Percentiles rank a stretch among this genome's conserved stretches.
Evolutionary conservation across 257 asterid genomes (phyloP).

Genomic region (Osmanthus fragrans): DNA sequence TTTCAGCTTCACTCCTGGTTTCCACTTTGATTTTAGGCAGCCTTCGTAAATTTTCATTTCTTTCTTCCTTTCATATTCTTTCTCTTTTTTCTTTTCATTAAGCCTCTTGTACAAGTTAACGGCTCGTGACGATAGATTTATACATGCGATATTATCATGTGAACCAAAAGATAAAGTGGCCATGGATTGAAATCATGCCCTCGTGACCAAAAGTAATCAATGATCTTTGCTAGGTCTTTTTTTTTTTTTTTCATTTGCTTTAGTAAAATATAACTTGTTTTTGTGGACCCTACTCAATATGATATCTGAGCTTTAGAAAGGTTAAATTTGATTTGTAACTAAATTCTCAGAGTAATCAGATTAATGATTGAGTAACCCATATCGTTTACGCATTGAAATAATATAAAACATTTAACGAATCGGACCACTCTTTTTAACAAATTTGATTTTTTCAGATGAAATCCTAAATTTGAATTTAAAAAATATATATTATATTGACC

Average conservation of each 20-base stretch:
- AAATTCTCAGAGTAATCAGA: too few relatives aligned
- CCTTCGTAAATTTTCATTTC: not conserved
- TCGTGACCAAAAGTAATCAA: slow-evolving; percentile 27
- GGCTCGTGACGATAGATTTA: slow-evolving; percentile 12
- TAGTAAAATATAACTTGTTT: too few relatives aligned
- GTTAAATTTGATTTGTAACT: too few relatives aligned
- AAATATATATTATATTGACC: too few relatives aligned
- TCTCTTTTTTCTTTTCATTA: slow-evolving; percentile 9
- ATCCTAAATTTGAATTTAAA: too few relatives aligned
- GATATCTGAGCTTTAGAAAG: too few relatives aligned
- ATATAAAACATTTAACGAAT: too few relatives aligned
- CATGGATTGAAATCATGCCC: slow-evolving; percentile 10
- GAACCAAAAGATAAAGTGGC: slow-evolving; percentile 12
- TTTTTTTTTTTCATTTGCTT: not conserved
- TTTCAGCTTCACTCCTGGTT: slow-evolving; percentile 5
- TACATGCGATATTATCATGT: slow-evolving; percentile 24
- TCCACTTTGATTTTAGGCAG: not conserved
- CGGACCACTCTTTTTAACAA: too few relatives aligned
- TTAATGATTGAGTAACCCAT: too few relatives aligned
- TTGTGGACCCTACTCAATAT: not conserved
- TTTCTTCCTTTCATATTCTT: slow-evolving; percentile 12
- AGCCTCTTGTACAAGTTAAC: slow-evolving; percentile 27
- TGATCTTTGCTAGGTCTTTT: not conserved
- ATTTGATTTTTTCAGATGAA: too few relatives aligned
- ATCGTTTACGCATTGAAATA: too few relatives aligned